These are phyloP conservation scores for Pythium periplocum DNA, from an alignment of 352 stramenopile genomes.

Conservation along the genomic window DNA sequence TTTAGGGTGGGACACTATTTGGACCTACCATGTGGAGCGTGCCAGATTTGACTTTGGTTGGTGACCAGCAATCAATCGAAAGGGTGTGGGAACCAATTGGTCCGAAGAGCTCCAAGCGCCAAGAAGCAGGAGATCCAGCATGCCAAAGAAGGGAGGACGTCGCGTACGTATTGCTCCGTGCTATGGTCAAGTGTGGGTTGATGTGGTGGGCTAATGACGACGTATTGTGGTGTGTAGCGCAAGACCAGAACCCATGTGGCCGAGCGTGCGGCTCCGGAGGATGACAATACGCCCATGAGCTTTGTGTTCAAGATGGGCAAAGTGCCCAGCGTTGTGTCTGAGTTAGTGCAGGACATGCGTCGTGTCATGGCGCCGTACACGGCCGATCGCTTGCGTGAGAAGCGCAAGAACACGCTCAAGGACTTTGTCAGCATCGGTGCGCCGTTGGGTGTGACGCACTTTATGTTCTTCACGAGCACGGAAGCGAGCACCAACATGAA, in stretches of 20 bases:
- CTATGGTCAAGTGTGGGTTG: not conserved
- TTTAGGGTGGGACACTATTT: no score
- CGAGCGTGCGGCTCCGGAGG: constrained; percentile 55
- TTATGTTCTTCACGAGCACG: constrained; percentile 95
- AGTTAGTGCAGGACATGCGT: constrained; percentile 91
- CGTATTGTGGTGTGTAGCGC: constrained; percentile 30
- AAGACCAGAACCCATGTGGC: constrained; percentile 82
- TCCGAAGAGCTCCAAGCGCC: not conserved
- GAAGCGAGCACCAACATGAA: constrained; percentile 92
- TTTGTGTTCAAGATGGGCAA: constrained; percentile 92
- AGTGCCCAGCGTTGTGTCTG: constrained; percentile 63
- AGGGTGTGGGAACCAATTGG: constrained; percentile 2
- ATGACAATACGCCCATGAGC: constrained; percentile 86
- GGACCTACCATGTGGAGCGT: no score
- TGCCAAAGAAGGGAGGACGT: constrained; percentile 84
- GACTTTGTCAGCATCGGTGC: constrained; percentile 89
- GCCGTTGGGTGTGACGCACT: constrained; percentile 95
- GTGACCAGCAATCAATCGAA: constrained; percentile 4
- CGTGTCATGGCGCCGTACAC: constrained; percentile 95
- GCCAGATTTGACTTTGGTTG: not conserved
- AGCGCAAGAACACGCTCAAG: constrained; percentile 90
- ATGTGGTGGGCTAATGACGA: constrained; percentile 1
- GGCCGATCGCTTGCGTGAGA: constrained; percentile 89
- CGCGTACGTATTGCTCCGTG: constrained; percentile 49
- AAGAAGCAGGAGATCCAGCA: constrained; percentile 5